phyloP scores from a whole-genome alignment of 345 rosid species.

The Gossypium thurberi region DNA sequence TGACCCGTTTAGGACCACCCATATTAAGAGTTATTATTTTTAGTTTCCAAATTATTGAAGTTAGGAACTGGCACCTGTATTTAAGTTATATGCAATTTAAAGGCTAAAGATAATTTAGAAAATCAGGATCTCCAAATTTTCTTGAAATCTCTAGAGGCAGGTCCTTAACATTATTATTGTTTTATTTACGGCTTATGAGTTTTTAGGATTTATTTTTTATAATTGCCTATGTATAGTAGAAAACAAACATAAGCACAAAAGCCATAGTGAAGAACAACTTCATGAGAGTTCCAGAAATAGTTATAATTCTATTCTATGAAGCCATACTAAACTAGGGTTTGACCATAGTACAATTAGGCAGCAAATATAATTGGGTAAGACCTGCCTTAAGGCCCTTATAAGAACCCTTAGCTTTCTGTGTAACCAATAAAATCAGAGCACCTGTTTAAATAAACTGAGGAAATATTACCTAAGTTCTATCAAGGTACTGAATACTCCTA shows the following conservation, averaged over 20 bases:
- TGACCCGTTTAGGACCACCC: not conserved
- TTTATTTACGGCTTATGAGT: not conserved
- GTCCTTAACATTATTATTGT: not conserved
- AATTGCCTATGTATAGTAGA: not conserved
- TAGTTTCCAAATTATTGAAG: not conserved
- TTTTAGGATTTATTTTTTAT: not conserved
- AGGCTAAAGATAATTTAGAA: not conserved
- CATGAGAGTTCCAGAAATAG: not conserved
- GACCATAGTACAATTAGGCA: not conserved
- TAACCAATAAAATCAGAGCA: not conserved
- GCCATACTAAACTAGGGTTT: not conserved
- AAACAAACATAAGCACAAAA: not conserved
- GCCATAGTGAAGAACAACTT: not conserved
- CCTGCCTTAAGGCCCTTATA: not conserved
- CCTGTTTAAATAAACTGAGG: not conserved
- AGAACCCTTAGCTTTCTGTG: not conserved
- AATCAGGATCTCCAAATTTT: not conserved
- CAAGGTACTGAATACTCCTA: not conserved
- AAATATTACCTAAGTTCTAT: not conserved
- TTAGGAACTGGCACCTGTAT: not conserved
- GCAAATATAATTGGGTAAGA: not conserved
- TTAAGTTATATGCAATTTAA: not conserved
- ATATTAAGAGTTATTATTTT: not conserved
- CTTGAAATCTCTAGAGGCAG: not conserved
- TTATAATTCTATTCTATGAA: not conserved